Conservation (phyloP, 2,329 filamentous ascomycete species). For the Cercospora sp. region DNA sequence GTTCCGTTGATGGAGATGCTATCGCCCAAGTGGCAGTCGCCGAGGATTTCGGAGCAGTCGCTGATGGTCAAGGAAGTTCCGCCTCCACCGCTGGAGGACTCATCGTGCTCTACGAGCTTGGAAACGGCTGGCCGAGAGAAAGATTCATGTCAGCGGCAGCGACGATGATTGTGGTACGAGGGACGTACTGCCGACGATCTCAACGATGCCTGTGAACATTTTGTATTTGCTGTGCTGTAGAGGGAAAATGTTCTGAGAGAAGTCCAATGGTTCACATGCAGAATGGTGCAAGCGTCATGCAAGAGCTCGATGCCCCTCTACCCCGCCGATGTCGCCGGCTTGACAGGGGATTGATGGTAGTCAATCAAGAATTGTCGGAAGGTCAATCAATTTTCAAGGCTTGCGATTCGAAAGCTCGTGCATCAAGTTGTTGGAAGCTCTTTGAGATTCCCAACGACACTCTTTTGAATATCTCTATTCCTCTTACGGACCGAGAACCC, state of each 20-base stretch:
- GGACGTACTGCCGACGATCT: constrained; percentile 82
- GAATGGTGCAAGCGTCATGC: constrained; percentile 19
- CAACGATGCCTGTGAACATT: constrained; percentile 97
- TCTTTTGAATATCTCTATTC: not conserved
- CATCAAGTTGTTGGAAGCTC: too few relatives aligned
- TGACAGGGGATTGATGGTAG: not conserved
- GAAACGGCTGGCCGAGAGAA: constrained; percentile 68
- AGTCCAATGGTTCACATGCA: constrained; percentile 6
- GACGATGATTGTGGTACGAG: constrained; percentile 25
- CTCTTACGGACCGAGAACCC: not conserved
- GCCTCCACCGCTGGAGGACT: constrained; percentile 67
- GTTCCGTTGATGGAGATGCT: constrained; percentile 95
- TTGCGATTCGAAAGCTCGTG: too few relatives aligned
- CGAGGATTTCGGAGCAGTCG: constrained; percentile 72
- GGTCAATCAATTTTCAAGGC: not conserved
- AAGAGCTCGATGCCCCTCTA: not conserved
- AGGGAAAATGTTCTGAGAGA: not conserved
- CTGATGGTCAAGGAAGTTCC: constrained; percentile 89
- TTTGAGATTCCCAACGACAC: too few relatives aligned
- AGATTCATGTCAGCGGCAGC: constrained; percentile 36
- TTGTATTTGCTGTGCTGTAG: constrained; percentile 29
- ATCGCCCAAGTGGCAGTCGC: constrained; percentile 83
- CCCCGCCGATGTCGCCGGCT: constrained; percentile 5
- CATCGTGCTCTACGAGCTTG: constrained; percentile 75
- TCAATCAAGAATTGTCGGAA: not conserved